phyloP scores from a whole-genome alignment of 352 stramenopile species.

The Phytophthora sansomeana region DNA sequence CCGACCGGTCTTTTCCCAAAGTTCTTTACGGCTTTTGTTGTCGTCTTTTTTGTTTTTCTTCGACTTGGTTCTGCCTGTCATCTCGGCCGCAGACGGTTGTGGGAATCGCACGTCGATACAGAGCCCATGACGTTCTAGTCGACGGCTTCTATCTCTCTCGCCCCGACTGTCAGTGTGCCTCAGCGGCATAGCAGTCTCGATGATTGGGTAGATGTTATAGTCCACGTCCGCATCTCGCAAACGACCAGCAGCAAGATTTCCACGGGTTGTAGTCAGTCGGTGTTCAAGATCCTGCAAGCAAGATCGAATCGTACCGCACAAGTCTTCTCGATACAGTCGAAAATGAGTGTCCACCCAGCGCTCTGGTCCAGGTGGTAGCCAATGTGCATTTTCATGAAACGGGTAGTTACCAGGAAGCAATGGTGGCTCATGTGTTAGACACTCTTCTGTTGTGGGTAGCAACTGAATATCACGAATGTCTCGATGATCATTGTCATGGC shows the following conservation, averaged over 20 bases:
- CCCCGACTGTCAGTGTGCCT: constrained; percentile 37
- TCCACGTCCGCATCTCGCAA: constrained; percentile 37
- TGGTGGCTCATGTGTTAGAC: constrained; percentile 33
- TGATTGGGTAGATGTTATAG: constrained; percentile 43
- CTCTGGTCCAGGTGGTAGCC: constrained; percentile 46
- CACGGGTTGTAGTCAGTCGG: constrained; percentile 17
- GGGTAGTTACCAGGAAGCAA: constrained; percentile 47
- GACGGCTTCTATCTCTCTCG: constrained; percentile 25
- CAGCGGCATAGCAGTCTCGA: constrained; percentile 23
- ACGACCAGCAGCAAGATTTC: constrained; percentile 25
- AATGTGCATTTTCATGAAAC: constrained; percentile 51
- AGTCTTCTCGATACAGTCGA: constrained; percentile 53
- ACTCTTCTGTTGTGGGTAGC: constrained; percentile 47
- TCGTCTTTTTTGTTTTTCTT: constrained; percentile 30
- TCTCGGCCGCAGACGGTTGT: constrained; percentile 30
- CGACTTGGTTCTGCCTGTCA: constrained; percentile 20
- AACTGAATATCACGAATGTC: constrained; percentile 46
- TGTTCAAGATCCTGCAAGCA: constrained; percentile 44
- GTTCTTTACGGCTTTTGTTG: constrained; percentile 20
- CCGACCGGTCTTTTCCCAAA: constrained; percentile 48
- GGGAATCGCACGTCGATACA: constrained; percentile 43
- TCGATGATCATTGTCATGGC: constrained; percentile 50
- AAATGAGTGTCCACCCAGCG: constrained; percentile 59
- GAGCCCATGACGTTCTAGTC: constrained; percentile 37
- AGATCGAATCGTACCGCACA: constrained; percentile 42